Evolutionary conservation across 2,329 filamentous ascomycete species (phyloP).

Genomic region (Corniculantispora saksenae): DNA sequence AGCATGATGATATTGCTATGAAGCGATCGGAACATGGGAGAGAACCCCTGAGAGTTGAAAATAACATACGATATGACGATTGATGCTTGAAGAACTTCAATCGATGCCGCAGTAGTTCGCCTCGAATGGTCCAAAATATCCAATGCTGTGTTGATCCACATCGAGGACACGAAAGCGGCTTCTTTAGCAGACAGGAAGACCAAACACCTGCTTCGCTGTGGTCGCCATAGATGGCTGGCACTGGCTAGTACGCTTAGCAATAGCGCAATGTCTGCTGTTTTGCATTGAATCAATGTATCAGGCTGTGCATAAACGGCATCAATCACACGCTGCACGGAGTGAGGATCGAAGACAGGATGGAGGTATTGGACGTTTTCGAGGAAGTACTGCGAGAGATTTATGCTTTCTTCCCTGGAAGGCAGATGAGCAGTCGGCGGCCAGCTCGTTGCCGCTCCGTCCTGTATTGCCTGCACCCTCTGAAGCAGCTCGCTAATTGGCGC

Average conservation of each 20-base stretch:
- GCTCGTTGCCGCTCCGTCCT: neutral
- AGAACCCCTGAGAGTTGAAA: constrained; percentile 5
- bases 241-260: constrained; percentile 2
- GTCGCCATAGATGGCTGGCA: constrained; percentile 7
- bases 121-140: constrained; percentile 1
- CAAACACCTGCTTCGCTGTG: neutral
- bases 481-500: no score
- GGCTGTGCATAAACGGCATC: neutral
- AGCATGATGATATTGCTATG: constrained; percentile 1
- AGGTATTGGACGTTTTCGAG: neutral
- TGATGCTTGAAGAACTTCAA: constrained; percentile 1
- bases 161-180: constrained; percentile 2
- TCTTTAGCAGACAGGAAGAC: constrained; percentile 3
- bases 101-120: neutral
- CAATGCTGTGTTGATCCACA: constrained; percentile 3
- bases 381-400: neutral
- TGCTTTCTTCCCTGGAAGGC: neutral
- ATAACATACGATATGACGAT: constrained; percentile 6
- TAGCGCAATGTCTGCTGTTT: neutral
- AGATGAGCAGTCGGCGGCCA: neutral
- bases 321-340: constrained; percentile 1
- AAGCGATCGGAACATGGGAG: constrained; percentile 7
- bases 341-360: neutral
- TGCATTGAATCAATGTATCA: neutral
- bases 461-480: no score